phyloP scores from a whole-genome alignment of 2,329 filamentous ascomycete genomes.

The Coniochaeta sp. region DNA sequence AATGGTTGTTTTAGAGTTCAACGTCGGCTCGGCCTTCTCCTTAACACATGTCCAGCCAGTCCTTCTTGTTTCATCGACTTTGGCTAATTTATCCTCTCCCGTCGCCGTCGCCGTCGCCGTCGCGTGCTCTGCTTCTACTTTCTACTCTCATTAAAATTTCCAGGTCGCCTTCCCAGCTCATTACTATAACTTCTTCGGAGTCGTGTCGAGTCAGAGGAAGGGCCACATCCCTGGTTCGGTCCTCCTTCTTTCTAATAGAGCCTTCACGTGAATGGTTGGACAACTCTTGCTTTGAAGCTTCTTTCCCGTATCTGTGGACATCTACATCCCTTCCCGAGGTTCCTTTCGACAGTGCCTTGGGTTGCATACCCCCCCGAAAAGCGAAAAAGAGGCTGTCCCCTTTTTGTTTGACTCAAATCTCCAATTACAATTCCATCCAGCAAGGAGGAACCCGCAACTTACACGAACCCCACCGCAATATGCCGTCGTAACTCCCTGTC shows the following conservation, averaged over 20 bases:
- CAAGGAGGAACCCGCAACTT: background rate
- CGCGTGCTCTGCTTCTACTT: background rate
- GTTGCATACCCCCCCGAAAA: no score
- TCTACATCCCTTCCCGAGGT: no score
- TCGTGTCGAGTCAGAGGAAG: no score
- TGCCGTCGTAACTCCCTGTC: background rate
- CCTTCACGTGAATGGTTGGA: no score
- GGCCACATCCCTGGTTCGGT: no score
- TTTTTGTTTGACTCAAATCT: background rate
- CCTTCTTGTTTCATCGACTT: background rate
- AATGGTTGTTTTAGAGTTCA: background rate
- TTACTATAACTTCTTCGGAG: no score
- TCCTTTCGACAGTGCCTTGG: no score
- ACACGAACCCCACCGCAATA: background rate
- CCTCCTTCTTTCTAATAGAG: no score
- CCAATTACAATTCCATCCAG: background rate
- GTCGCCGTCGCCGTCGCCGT: background rate
- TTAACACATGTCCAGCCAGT: background rate
- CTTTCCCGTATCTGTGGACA: no score
- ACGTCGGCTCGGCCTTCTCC: background rate
- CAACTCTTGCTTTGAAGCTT: no score
- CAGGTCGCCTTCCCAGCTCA: no score
- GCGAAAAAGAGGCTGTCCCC: background rate
- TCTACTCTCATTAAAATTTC: no score
- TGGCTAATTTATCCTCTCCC: background rate